Conservation (phyloP, 768 basidiomycete species). For the Exidia glandulosa region DNA sequence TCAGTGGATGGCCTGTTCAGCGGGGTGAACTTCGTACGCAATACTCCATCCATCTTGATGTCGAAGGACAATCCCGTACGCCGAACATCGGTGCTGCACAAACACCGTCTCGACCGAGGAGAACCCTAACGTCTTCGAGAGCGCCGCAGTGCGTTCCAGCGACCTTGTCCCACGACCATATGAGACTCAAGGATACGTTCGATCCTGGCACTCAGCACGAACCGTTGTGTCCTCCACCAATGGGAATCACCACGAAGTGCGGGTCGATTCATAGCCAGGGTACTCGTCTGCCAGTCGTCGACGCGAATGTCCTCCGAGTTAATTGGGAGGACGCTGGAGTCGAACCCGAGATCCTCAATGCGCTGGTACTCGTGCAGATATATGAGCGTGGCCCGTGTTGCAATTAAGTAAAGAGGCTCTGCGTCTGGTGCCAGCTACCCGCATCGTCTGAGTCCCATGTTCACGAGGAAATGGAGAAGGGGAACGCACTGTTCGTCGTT, state of each 20-base stretch:
- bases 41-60: slow-evolving; percentile 69
- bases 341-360: slow-evolving; percentile 61
- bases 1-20: neutral
- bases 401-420: slow-evolving; percentile 62
- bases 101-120: slow-evolving; percentile 53
- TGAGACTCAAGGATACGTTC: neutral
- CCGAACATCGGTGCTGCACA: slow-evolving; percentile 60
- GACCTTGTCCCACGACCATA: slow-evolving; percentile 22
- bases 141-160: slow-evolving; percentile 27
- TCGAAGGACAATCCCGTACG: slow-evolving; percentile 59
- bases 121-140: slow-evolving; percentile 48
- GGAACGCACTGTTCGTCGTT: slow-evolving; percentile 50
- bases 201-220: neutral
- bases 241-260: neutral
- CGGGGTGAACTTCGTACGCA: slow-evolving; percentile 35
- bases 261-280: neutral
- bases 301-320: neutral
- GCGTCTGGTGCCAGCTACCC: slow-evolving; percentile 49
- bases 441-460: neutral
- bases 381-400: slow-evolving; percentile 40
- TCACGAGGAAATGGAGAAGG: neutral
- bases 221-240: neutral
- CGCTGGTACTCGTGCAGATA: slow-evolving; percentile 66
- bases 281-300: neutral
- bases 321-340: neutral